Conservation (phyloP, 2,329 filamentous ascomycete genomes). For the Simplicillium aogashimaense region DNA sequence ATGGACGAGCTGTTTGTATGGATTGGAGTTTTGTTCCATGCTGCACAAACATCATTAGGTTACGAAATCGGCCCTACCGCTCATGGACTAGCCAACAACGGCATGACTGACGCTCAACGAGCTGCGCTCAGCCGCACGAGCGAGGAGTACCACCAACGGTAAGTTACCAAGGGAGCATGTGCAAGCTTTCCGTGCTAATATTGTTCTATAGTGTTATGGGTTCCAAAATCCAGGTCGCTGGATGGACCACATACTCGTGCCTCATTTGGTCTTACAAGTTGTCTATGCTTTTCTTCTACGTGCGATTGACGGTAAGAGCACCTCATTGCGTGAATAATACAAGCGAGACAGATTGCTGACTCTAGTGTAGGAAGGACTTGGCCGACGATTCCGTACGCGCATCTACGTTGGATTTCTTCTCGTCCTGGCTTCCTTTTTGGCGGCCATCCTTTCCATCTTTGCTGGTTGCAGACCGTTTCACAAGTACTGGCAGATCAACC, state of each 20-base stretch:
- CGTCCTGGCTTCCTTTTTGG: conserved; percentile 37
- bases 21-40: conserved; percentile 26
- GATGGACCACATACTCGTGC: conserved; percentile 44
- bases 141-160: conserved; percentile 32
- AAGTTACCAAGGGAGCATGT: conserved; percentile 1
- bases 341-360: no score
- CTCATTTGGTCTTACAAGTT: conserved; percentile 46
- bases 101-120: conserved; percentile 42
- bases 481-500: conserved; percentile 49
- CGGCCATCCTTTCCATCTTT: conserved; percentile 37
- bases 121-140: conserved; percentile 28
- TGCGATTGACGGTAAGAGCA: conserved; percentile 32
- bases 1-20: conserved; percentile 20
- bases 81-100: conserved; percentile 44
- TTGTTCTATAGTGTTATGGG: conserved; percentile 31
- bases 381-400: conserved; percentile 28
- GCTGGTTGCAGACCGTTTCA: conserved; percentile 41
- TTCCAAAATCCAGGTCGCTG: conserved; percentile 45
- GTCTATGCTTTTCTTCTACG: conserved; percentile 47
- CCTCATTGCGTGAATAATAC: conserved; percentile 3
- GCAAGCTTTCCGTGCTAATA: not conserved
- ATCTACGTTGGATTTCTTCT: conserved; percentile 40
- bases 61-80: conserved; percentile 38
- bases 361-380: conserved; percentile 13
- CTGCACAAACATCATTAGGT: conserved; percentile 37